These are phyloP conservation scores for Starmerella roubikii DNA, from an alignment of 805 yeast genomes.

Conservation along the genomic window DNA sequence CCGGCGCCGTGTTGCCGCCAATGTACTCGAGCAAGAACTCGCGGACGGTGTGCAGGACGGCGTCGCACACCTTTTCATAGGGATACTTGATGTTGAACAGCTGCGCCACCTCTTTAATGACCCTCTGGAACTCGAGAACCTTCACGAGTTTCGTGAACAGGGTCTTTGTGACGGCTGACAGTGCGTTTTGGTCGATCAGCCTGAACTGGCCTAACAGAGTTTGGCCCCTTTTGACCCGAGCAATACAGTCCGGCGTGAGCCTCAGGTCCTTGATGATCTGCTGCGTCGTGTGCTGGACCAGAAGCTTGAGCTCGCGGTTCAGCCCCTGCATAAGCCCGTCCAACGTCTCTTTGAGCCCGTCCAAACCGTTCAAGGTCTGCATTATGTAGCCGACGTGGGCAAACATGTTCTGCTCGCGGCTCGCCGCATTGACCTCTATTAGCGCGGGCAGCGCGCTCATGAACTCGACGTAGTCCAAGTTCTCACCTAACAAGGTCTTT, in stretches of 20 bases:
- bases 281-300: constrained; percentile 1
- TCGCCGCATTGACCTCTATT: constrained; percentile 1
- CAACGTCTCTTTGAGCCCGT: constrained; percentile 6
- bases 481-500: neutral
- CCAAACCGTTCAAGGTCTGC: constrained; percentile 42
- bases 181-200: constrained; percentile 27
- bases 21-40: constrained; percentile 16
- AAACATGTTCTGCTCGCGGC: constrained; percentile 34
- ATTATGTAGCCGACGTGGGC: constrained; percentile 41
- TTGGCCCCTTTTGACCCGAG: constrained; percentile 1
- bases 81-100: constrained; percentile 24
- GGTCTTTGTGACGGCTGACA: constrained; percentile 58
- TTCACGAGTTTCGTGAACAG: constrained; percentile 51
- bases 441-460: constrained; percentile 9
- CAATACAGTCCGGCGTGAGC: constrained; percentile 7
- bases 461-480: constrained; percentile 11
- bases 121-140: constrained; percentile 57
- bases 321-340: constrained; percentile 3
- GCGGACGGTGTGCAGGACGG: constrained; percentile 31
- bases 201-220: constrained; percentile 15
- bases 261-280: constrained; percentile 11
- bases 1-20: constrained; percentile 4
- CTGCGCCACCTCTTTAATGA: constrained; percentile 41
- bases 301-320: constrained; percentile 4
- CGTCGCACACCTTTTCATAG: constrained; percentile 33